Evolutionary conservation across 371 early-diverging fungal species (phyloP), one percentile per base, ranked within the genome.

Genomic region (Batkoa obscura): DNA sequence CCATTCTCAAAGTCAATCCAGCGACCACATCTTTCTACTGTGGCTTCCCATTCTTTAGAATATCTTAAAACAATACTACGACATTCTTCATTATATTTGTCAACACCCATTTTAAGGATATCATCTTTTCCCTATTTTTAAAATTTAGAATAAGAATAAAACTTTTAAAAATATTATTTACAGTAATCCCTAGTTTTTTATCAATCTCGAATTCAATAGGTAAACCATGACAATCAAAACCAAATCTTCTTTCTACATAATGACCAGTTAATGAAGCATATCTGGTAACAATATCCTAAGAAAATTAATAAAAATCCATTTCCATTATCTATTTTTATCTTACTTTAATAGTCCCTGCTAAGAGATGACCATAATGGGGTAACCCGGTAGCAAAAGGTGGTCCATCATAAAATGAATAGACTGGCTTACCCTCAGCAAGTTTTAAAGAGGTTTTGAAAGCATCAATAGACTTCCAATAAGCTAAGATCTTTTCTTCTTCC

Each of bases 351-450:
- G 99, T 98, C 63, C 99, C 99, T 42, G 96, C 93, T 23, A 99
- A 81, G 77, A 99, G 81, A 66, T 99, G 99, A 50, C 99, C 99
- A 69, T 99, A 99, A 70, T 99, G 99, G 46, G 99, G 99, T 62
- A 99, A 80, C 50, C 99, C 99, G 13, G 99, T 99, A 52, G 99
- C 99, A 70, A 99, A 99, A 31, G 99, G 99, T 47, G 99, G 99
- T 10, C 99, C 99, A 71, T 98, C 99, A 70, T 94, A 99, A 74
- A 99, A 99, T 32, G 90, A 76, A 64, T 79, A 97, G 3, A 79
- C 78, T 59, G 82, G 79, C 63, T 81, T 81, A 58, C 88, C 90
- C 69, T 91, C 81, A 59, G 92, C 87, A n/a, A 95, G 80, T 68
- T 92, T 82, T 56, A 93, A 66, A 10, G 89, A 88, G 15, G 86